Conservation (phyloP, 129 eudicot genomes). For the sunflower (Helianthus annuus) region HanXRQr2.0-SUNRISE NC_035441.2:35135811-35136310, state of each 20-base stretch:
- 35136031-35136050: slow-evolving; percentile 53
- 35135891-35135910: too few relatives aligned
- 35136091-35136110: slow-evolving; percentile 58
- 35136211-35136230: slow-evolving; percentile 49
- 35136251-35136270: slow-evolving; percentile 60
- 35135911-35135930: too few relatives aligned
- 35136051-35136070: slow-evolving; percentile 57
- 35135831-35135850: too few relatives aligned
- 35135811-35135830: too few relatives aligned
- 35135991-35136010: slow-evolving; percentile 29
- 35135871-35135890: too few relatives aligned
- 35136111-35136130: slow-evolving; percentile 31
- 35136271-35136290: slow-evolving; percentile 50
- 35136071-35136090: slow-evolving; percentile 41
- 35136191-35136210: slow-evolving; percentile 57
- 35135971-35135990: slow-evolving; percentile 30
- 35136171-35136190: slow-evolving; percentile 31
- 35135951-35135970: slow-evolving; percentile 29
- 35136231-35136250: slow-evolving; percentile 54
- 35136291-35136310: slow-evolving; percentile 58
- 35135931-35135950: not conserved
- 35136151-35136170: not conserved
- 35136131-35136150: not conserved
- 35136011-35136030: slow-evolving; percentile 44
- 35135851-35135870: too few relatives aligned